Percentiles rank a stretch among this genome's conserved stretches.
phyloP scores from a whole-genome alignment of 1,284 basidiomycete species.

The Fistulinella staudtii region DNA sequence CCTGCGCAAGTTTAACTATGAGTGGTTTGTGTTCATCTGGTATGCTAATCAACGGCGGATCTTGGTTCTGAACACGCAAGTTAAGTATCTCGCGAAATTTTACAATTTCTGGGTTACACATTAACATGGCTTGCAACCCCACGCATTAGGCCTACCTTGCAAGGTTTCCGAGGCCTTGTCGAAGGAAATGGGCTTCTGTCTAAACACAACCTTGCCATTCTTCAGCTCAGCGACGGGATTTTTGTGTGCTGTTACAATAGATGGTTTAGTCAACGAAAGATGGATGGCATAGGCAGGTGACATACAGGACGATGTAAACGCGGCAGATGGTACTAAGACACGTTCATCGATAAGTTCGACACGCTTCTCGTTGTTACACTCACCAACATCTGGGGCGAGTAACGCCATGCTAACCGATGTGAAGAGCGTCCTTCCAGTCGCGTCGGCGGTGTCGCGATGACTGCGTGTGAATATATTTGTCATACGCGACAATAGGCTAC shows the following conservation, averaged over 20 bases:
- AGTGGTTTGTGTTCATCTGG: constrained; percentile 68
- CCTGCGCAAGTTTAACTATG: constrained; percentile 76
- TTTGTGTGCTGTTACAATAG: constrained; percentile 31
- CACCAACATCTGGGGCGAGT: constrained; percentile 37
- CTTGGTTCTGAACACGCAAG: constrained; percentile 41
- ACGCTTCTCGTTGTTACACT: constrained; percentile 12
- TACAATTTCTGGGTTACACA: constrained; percentile 50
- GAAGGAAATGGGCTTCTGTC: constrained; percentile 72
- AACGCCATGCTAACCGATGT: constrained; percentile 35
- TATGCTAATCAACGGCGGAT: constrained; percentile 49
- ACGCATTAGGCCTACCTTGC: constrained; percentile 53
- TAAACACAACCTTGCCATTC: constrained; percentile 74
- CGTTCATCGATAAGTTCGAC: constrained; percentile 5
- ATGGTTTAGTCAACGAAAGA: background rate
- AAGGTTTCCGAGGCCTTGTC: constrained; percentile 79
- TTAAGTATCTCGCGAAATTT: constrained; percentile 69
- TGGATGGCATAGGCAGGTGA: background rate
- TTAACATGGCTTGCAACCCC: background rate
- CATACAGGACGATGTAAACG: constrained; percentile 18
- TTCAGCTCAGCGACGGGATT: constrained; percentile 55
- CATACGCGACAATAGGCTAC: constrained; percentile 28
- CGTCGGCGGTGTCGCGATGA: constrained; percentile 17
- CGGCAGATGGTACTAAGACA: constrained; percentile 12
- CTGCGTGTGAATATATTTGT: constrained; percentile 28
- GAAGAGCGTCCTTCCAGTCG: constrained; percentile 14